Base-by-base conservation (phyloP, 2,329 filamentous ascomycete genomes). In the Alternaria atra region DNA sequence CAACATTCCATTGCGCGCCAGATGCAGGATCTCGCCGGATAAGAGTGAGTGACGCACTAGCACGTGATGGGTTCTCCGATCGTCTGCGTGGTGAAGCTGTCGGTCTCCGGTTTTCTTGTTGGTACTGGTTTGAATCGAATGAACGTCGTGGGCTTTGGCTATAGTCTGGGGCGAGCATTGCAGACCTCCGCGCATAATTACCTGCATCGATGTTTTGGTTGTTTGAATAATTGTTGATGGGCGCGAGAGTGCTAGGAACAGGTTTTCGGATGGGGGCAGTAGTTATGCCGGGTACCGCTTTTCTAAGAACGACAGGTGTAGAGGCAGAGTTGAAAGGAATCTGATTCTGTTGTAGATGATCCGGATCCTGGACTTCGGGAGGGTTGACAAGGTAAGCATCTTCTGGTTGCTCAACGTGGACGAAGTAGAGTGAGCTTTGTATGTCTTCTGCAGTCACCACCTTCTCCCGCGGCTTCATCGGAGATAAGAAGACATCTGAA, bases 381-480 rank as follows among this genome's bases (percentile, higher is more conserved):
- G 66, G 60, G 8, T 50, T 61, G 30, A 77, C 43, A 6, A 82
- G 76, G 32, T 80, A 74, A 30, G 77, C 78, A 61, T 80, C 76
- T 58, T 91, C 84, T 4, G 87, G 86, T 2, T 85, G 84, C 60
- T 92, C 86, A 39, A 96, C 86, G 79, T 98, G 94, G 54, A 97
- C 83, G 76, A 95, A 98, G 80, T 98, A 99, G 5, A 99, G 85
- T 13, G 91, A 97, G 71, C 89, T 92, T 57, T 90, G 88, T 50
- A 99, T 90, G 75, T 97, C 94, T 75, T 94, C 90, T 44, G 87
- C 89, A 0, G 93, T 96, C 65, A 99, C 92, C 61, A 93, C 94
- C 77, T 95, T 97, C 42, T 90, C 85, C 52, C 91, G 89, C 2
- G 95, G 95, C 76, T 97, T 97, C 64, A 95, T 86, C 0, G 95